Percentiles rank a stretch among this genome's conserved stretches.
phyloP scores from a whole-genome alignment of 2,329 filamentous ascomycete species.

The Cladobotryum mycophilum region DNA sequence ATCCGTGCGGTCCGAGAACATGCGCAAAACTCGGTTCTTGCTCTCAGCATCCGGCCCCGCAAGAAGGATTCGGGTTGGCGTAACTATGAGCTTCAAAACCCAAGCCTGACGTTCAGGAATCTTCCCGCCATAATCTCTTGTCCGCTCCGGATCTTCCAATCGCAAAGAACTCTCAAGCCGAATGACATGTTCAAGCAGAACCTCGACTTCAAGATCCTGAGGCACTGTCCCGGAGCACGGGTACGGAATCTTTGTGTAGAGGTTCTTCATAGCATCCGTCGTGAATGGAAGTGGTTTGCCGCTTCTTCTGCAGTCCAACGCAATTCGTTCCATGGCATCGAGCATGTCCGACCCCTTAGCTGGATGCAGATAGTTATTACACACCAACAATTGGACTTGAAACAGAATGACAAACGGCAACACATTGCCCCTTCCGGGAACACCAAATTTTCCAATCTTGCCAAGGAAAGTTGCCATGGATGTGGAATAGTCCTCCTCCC shows the following conservation, averaged over 20 bases:
- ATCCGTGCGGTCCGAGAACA: slow-evolving; percentile 52
- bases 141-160: slow-evolving; percentile 17
- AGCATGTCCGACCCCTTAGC: slow-evolving; percentile 42
- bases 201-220: slow-evolving; percentile 29
- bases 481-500: slow-evolving; percentile 15
- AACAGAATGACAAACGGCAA: slow-evolving; percentile 49
- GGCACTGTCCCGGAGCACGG: slow-evolving; percentile 46
- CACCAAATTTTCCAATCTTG: slow-evolving; percentile 20
- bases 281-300: slow-evolving; percentile 36
- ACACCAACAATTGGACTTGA: slow-evolving; percentile 57
- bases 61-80: slow-evolving; percentile 51
- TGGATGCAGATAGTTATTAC: slow-evolving; percentile 58
- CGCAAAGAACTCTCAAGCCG: slow-evolving; percentile 35
- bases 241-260: slow-evolving; percentile 48
- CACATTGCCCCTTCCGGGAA: slow-evolving; percentile 19
- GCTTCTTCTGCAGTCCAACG: slow-evolving; percentile 18
- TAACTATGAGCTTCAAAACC: slow-evolving; percentile 52
- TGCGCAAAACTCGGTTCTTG: slow-evolving; percentile 65
- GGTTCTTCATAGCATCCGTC: slow-evolving; percentile 44
- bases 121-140: slow-evolving; percentile 20
- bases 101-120: slow-evolving; percentile 37
- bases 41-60: slow-evolving; percentile 59
- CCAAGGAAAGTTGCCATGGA: slow-evolving; percentile 28
- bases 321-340: slow-evolving; percentile 31
- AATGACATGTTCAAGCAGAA: slow-evolving; percentile 35